Base-by-base conservation (phyloP, 129 eudicot species). In the Escallonia rubra region DNA sequence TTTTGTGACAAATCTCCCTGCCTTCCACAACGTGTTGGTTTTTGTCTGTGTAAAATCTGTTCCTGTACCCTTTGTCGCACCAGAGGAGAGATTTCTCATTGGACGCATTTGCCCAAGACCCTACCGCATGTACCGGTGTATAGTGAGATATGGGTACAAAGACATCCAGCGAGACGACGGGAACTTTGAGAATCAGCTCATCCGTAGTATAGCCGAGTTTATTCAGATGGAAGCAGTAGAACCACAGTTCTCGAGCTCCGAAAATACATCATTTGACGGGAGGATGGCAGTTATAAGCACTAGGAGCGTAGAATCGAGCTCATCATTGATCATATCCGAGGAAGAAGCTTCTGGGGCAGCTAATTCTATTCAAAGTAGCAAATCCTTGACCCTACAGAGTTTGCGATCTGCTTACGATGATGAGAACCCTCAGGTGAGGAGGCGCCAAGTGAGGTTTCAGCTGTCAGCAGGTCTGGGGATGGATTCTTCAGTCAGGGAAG, bases 91-190 rank as follows among this genome's bases (percentile, higher is more conserved):
- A 10, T 91, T 85, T 66, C 88, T 91, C 43, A 85, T 91, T 49
- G 97, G 97, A n/a, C 90, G 97, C 2, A 76, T 91, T 47, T 83
- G 97, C 82, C 97, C 97, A 39, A 81, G 97, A 65, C 90, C 97
- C 5, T 91, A 91, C 48, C 90, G 97, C 16, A 91, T 91, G 97
- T 91, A 91, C 65, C 80, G 96, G 52, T 91, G 96, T 74, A 91
- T 91, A n/a, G 88, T 87, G 40, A 80, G 97, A 64, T 91, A 85
- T 47, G 97, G 97, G n/a, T 91, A 91, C 82, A 88, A 88, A 63
- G 98, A 92, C 54, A 79, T 92, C 8, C 94, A 87, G 46, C 79
- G 87, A 63, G 98, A 92, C 5, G 91, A 88, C 72, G 87, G 89
- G 47, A 81, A 88, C 72, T 92, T 92, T 66, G 96, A 92, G 85